phyloP scores from a whole-genome alignment of 495 filamentous ascomycete species.

The Aspergillus conjunctus region DNA sequence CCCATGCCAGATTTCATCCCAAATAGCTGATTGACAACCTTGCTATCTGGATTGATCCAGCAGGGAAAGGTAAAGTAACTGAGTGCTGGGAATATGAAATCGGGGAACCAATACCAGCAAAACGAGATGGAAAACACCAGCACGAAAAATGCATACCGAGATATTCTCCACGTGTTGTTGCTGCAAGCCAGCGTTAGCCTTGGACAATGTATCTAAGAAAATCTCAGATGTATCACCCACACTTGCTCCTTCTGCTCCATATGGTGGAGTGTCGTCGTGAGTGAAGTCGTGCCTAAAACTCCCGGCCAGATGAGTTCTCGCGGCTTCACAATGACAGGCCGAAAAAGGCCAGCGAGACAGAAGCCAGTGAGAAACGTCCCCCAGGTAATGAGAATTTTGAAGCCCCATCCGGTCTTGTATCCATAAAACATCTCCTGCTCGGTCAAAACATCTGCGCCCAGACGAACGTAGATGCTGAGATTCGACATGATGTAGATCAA shows the following conservation, averaged over 20 bases:
- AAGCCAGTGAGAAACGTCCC: constrained; percentile 56
- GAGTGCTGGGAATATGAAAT: constrained; percentile 74
- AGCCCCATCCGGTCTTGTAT: constrained; percentile 60
- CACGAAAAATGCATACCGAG: constrained; percentile 78
- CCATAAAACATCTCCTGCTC: constrained; percentile 65
- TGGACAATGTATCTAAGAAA: no score
- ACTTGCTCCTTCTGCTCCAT: constrained; percentile 40
- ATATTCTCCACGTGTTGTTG: constrained; percentile 73
- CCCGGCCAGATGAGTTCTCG: constrained; percentile 85
- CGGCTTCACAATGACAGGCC: constrained; percentile 77
- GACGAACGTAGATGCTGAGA: constrained; percentile 53
- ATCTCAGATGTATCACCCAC: no score
- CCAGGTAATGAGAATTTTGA: constrained; percentile 44
- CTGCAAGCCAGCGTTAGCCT: no score
- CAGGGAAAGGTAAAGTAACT: constrained; percentile 84
- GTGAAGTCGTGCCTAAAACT: constrained; percentile 76
- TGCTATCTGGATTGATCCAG: constrained; percentile 79
- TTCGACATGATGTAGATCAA: constrained; percentile 66
- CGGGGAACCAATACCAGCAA: constrained; percentile 80
- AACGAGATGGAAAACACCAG: constrained; percentile 58
- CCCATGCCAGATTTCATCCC: constrained; percentile 77
- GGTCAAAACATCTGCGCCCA: constrained; percentile 63
- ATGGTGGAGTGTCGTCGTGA: constrained; percentile 77
- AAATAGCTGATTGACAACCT: constrained; percentile 78
- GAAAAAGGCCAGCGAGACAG: constrained; percentile 54